Conservation (phyloP, 306 rosid species). For the Biancaea sappan region DNA sequence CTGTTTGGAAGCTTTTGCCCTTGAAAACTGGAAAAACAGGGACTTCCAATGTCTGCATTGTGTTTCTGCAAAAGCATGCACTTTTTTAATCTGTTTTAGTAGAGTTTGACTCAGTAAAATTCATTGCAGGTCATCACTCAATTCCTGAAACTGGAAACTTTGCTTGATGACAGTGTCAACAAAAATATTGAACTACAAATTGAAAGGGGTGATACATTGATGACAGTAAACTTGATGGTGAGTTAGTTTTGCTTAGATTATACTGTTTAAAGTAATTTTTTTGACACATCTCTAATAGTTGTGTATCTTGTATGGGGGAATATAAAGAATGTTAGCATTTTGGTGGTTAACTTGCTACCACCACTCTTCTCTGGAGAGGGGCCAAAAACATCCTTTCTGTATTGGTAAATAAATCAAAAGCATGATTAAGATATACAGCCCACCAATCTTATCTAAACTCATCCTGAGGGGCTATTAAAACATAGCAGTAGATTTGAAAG, state of each 20-base stretch:
- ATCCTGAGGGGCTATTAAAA: neutral
- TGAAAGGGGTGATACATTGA: constrained; percentile 80
- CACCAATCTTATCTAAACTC: constrained; percentile 3
- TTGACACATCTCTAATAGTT: constrained; percentile 23
- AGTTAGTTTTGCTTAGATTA: constrained; percentile 38
- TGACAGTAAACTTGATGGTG: constrained; percentile 71
- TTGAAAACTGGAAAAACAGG: constrained; percentile 24
- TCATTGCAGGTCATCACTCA: constrained; percentile 83
- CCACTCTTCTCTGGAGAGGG: constrained; percentile 31
- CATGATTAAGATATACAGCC: constrained; percentile 4
- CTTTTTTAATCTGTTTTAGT: constrained; percentile 22
- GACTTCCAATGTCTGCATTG: neutral
- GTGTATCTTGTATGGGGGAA: constrained; percentile 25
- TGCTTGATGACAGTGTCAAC: constrained; percentile 87
- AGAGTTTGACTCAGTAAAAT: constrained; percentile 24
- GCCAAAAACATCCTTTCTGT: constrained; percentile 20
- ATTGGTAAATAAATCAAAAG: constrained; percentile 26
- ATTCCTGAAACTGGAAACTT: constrained; percentile 85
- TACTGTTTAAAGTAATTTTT: constrained; percentile 11
- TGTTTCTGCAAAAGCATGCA: constrained; percentile 21
- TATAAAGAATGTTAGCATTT: neutral
- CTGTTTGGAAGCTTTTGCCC: constrained; percentile 13
- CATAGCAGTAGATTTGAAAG: neutral
- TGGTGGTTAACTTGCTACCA: constrained; percentile 23
- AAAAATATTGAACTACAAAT: constrained; percentile 72